Conservation (phyloP, 2,329 filamentous ascomycete genomes). For the Xylariales sp. region DNA sequence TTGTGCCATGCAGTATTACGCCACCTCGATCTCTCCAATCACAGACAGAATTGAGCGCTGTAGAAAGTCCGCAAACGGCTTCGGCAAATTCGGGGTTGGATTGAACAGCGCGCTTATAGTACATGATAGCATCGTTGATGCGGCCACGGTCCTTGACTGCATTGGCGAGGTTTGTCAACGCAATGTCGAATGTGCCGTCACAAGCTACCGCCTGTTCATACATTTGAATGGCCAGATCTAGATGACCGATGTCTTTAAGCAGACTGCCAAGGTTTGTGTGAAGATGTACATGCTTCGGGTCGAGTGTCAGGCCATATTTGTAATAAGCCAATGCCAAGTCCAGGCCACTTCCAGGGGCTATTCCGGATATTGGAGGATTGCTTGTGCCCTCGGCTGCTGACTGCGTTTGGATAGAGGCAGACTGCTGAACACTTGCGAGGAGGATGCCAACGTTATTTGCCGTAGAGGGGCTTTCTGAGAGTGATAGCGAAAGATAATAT, state of each 20-base stretch:
- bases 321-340: constrained; percentile 90
- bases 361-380: constrained; percentile 63
- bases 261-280: constrained; percentile 96
- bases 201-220: constrained; percentile 92
- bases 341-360: constrained; percentile 80
- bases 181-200: constrained; percentile 94
- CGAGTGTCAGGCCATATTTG: constrained; percentile 84
- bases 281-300: constrained; percentile 86
- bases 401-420: constrained; percentile 30
- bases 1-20: constrained; percentile 67
- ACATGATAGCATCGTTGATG: constrained; percentile 85
- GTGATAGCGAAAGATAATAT: constrained; percentile 90
- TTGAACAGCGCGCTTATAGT: constrained; percentile 84
- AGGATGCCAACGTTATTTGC: constrained; percentile 98
- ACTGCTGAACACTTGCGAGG: constrained; percentile 87
- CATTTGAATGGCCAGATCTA: constrained; percentile 91
- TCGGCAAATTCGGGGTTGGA: constrained; percentile 97
- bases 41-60: constrained; percentile 93
- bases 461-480: constrained; percentile 94
- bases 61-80: constrained; percentile 91
- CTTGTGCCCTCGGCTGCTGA: constrained; percentile 22
- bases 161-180: constrained; percentile 92
- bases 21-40: constrained; percentile 90
- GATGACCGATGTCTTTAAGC: constrained; percentile 91
- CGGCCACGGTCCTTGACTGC: constrained; percentile 95